Percentiles rank a stretch among this genome's conserved stretches.
Evolutionary conservation across 192 early-diverging fungal species (phyloP).

Genomic region (Cladochytrium replicatum): DNA sequence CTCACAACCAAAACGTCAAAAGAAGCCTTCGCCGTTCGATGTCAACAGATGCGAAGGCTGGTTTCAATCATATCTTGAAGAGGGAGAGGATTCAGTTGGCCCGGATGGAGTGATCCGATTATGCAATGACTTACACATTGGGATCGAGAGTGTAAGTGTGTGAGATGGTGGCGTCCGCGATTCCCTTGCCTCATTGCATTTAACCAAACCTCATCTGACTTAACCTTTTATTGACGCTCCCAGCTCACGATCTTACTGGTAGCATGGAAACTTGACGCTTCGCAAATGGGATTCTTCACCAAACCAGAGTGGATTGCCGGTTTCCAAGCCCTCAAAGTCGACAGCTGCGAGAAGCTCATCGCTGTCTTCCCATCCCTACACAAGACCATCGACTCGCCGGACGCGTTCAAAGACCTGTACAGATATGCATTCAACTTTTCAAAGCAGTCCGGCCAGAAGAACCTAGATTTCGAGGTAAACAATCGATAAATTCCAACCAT

Average conservation of each 20-base stretch:
- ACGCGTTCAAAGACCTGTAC: conserved; percentile 50
- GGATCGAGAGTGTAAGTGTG: conserved; percentile 1
- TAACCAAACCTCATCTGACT: background rate
- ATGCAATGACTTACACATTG: conserved; percentile 11
- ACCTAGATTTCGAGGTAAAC: conserved; percentile 46
- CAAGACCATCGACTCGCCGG: conserved; percentile 10
- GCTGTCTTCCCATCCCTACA: conserved; percentile 1
- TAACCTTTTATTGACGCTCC: background rate
- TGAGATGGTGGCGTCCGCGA: background rate
- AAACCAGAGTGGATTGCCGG: conserved; percentile 17
- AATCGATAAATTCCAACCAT: background rate
- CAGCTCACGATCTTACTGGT: conserved; percentile 20
- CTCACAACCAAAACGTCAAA: no score
- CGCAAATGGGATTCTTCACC: conserved; percentile 19
- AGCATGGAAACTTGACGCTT: conserved; percentile 17
- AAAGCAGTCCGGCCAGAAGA: conserved; percentile 51
- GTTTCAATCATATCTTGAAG: conserved; percentile 6
- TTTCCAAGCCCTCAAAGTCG: conserved; percentile 14
- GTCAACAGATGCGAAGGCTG: background rate
- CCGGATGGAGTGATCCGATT: conserved; percentile 17
- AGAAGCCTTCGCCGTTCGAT: background rate
- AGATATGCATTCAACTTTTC: conserved; percentile 52
- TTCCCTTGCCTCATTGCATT: background rate
- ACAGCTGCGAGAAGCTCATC: conserved; percentile 8
- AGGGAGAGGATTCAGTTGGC: conserved; percentile 13